These are phyloP conservation scores for Fusarium keratoplasticum DNA, from an alignment of 2,329 filamentous ascomycete species.

Conservation along the genomic window DNA sequence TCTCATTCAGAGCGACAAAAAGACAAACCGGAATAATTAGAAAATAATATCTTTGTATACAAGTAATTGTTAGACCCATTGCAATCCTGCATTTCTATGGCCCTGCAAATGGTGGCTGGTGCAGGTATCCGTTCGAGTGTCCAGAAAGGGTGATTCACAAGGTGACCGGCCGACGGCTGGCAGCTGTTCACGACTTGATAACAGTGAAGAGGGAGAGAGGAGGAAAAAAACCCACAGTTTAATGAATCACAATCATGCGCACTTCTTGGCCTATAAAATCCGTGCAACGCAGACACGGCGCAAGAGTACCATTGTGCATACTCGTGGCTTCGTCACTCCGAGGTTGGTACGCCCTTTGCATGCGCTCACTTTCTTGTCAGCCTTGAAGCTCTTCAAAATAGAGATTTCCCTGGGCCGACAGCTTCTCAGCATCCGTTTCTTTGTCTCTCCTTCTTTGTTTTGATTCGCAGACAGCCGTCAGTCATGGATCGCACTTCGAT, in stretches of 20 bases:
- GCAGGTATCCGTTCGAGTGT: conserved; percentile 17
- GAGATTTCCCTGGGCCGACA: not conserved
- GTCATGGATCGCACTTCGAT: conserved; percentile 43
- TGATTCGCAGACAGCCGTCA: conserved; percentile 13
- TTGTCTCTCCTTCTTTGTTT: not conserved
- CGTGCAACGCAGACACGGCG: conserved; percentile 28
- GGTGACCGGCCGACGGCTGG: conserved; percentile 28
- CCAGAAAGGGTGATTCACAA: conserved; percentile 27
- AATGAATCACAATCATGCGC: conserved; percentile 31
- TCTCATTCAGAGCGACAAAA: not conserved
- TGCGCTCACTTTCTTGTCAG: conserved; percentile 26
- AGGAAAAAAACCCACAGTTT: not conserved
- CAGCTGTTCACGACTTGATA: conserved; percentile 36
- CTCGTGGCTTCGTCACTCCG: conserved; percentile 19
- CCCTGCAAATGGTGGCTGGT: conserved; percentile 5
- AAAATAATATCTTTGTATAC: not conserved
- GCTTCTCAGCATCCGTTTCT: not conserved
- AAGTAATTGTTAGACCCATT: not conserved
- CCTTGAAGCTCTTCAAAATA: conserved; percentile 1
- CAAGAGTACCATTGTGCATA: conserved; percentile 30
- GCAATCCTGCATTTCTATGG: not conserved
- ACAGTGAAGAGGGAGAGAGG: not conserved
- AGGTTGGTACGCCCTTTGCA: conserved; percentile 22
- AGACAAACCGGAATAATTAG: not conserved
- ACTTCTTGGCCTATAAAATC: conserved; percentile 13